A percentile compares a stretch with the other conserved stretches of the same genome.
These are phyloP conservation scores for Trypanosoma theileri DNA, from an alignment of 208 protist species.

Conservation along the genomic window DNA sequence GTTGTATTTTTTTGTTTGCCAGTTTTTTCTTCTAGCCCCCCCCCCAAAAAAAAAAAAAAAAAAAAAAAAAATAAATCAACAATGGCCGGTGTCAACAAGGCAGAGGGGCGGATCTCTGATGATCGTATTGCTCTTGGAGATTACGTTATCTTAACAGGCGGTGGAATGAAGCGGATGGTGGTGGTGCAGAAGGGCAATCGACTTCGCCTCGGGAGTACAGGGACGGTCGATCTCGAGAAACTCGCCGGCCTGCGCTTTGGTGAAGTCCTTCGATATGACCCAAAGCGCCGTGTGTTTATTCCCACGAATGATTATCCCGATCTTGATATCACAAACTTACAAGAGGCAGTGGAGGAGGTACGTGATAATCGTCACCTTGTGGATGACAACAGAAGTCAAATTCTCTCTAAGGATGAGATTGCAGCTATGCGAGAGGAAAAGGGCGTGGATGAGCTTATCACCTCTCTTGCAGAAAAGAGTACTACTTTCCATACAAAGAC, in stretches of 20 bases:
- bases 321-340: conserved; percentile 72
- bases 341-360: conserved; percentile 14
- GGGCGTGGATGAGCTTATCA: conserved; percentile 75
- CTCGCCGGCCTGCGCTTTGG: conserved; percentile 83
- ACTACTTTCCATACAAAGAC: conserved; percentile 87
- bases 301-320: conserved; percentile 81
- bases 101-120: neutral
- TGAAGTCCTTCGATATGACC: conserved; percentile 69
- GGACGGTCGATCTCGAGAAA: conserved; percentile 54
- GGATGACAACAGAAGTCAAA: conserved; percentile 80
- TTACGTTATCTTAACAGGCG: conserved; percentile 82
- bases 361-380: conserved; percentile 83
- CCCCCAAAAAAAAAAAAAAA: neutral
- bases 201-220: conserved; percentile 68
- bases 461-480: conserved; percentile 81
- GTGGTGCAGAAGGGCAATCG: conserved; percentile 53
- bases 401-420: conserved; percentile 76
- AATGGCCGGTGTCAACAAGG: conserved; percentile 16
- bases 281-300: conserved; percentile 51
- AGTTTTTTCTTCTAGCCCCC: neutral
- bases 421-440: conserved; percentile 69
- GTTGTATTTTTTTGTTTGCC: neutral
- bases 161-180: conserved; percentile 64
- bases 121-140: conserved; percentile 68
- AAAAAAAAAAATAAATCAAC: neutral